Base-by-base conservation (phyloP, 1,284 basidiomycete genomes). In the Cryptococcus sp. region DNA sequence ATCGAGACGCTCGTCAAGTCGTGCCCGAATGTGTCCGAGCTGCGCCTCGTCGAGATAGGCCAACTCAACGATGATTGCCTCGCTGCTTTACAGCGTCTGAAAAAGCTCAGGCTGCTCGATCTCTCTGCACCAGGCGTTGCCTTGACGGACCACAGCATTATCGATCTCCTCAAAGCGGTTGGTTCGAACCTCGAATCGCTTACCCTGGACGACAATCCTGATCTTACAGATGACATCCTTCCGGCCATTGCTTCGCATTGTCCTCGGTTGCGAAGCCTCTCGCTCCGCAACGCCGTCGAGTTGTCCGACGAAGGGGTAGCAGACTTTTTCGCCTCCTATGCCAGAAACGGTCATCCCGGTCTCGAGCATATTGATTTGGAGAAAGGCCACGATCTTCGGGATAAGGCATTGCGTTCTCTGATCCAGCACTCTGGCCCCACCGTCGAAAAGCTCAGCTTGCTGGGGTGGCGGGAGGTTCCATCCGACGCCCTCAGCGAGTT, bases 31-130 rank as follows among this genome's bases (percentile, higher is more conserved):
- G 78, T 99, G 19, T 82, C 78, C 8, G 85, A 88, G 57, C 83
- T 99, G 1, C 84, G 89, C 2, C 81, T 99, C 39, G 85, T 86
- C 54, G 90, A 96, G 70, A 80, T 97, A 39, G 92, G 89, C 7
- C 81, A 85, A 65, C 77, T 96, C 57, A 74, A 83, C 54, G 87
- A 90, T 64, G 80, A 79, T 0, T 90, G 89, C 68, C 77, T 91
- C 5, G 77, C 76, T 3, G 75, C 81, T 23, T 73, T 93, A 43
- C 79, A 81, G 38, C 73, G 77, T 23, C 65, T 78, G 20, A 67
- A 64, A 39, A 64, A 72, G 13, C 67, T 79, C 30, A 60, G 57
- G 20, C 52, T 51, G 23, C 67, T 79, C 64, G 78, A 69, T 62
- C 63, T 70, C 60, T 77, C 63, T 45, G 68, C 76, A 13, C 75